phyloP scores from a whole-genome alignment of 768 basidiomycete genomes.

The Psilocybe azurescens region DNA sequence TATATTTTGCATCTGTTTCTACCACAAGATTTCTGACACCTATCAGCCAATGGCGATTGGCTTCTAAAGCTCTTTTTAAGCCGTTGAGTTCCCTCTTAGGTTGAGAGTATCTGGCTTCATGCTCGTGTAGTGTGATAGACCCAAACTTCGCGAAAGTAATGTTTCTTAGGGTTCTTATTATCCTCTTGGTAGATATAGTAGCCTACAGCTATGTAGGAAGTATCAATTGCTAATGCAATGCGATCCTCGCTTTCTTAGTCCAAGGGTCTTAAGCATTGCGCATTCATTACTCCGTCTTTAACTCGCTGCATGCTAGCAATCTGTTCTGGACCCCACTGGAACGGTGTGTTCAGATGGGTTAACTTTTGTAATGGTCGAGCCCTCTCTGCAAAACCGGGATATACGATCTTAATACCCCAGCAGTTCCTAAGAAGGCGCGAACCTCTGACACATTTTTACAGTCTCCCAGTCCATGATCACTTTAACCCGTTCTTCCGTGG shows the following conservation, averaged over 20 bases:
- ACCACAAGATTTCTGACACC: slow-evolving; percentile 34
- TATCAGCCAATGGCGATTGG: slow-evolving; percentile 22
- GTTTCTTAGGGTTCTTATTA: slow-evolving; percentile 19
- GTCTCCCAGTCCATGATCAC: slow-evolving; percentile 27
- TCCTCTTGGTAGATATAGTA: slow-evolving; percentile 42
- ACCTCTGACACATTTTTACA: slow-evolving; percentile 25
- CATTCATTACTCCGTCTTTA: slow-evolving; percentile 25
- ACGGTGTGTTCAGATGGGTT: slow-evolving; percentile 21
- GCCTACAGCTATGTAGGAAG: slow-evolving; percentile 37
- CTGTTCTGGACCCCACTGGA: slow-evolving; percentile 3
- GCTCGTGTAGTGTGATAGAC: slow-evolving; percentile 41
- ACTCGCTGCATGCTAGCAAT: slow-evolving; percentile 17
- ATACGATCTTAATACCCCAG: too few relatives aligned
- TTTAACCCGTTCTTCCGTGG: slow-evolving; percentile 21
- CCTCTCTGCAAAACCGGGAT: too few relatives aligned
- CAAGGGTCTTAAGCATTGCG: slow-evolving; percentile 21
- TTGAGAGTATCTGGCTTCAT: slow-evolving; percentile 40
- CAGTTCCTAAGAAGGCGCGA: too few relatives aligned
- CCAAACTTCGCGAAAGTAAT: slow-evolving; percentile 38
- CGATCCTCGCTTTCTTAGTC: slow-evolving; percentile 31
- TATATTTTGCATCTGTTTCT: slow-evolving; percentile 37
- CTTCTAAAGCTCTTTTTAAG: slow-evolving; percentile 29
- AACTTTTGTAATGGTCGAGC: slow-evolving; percentile 25
- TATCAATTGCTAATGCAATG: slow-evolving; percentile 42
- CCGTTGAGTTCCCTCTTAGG: slow-evolving; percentile 47